Conservation (phyloP, 208 protist genomes). For the Histomonas meleagridis region DNA sequence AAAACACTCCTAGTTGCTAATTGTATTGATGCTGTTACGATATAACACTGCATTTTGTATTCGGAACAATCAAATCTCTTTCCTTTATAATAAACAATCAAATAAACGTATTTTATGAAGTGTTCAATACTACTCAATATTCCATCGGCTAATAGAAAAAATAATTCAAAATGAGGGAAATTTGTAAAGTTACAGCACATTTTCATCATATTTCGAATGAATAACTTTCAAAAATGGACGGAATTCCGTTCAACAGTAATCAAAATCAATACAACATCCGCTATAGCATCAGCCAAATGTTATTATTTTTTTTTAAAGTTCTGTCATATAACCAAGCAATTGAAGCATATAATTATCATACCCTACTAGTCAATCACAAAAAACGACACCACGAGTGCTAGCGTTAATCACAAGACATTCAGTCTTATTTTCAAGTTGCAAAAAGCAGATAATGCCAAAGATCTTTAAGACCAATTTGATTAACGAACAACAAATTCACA, state of each 20-base stretch:
- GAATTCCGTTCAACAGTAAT: neutral
- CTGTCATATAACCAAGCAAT: neutral
- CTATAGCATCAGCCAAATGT: neutral
- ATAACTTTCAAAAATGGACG: neutral
- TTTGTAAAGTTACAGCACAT: neutral
- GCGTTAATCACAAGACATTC: neutral
- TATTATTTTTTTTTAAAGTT: neutral
- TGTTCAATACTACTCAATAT: too few relatives aligned
- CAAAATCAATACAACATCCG: neutral
- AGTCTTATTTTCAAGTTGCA: neutral
- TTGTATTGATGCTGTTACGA: too few relatives aligned
- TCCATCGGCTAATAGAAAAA: too few relatives aligned
- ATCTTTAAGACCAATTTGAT: neutral
- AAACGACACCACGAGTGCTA: neutral
- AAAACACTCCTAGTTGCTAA: too few relatives aligned
- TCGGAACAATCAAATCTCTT: too few relatives aligned
- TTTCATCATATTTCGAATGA: neutral
- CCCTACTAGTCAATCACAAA: neutral
- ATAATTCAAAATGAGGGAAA: neutral
- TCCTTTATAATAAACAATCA: too few relatives aligned
- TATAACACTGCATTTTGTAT: too few relatives aligned
- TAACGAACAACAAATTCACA: neutral
- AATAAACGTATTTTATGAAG: too few relatives aligned
- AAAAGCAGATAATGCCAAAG: neutral
- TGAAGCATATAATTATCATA: neutral